Evolutionary conservation across 73 alveolate genomes (phyloP).

Genomic region (Tetrahymena borealis): DNA sequence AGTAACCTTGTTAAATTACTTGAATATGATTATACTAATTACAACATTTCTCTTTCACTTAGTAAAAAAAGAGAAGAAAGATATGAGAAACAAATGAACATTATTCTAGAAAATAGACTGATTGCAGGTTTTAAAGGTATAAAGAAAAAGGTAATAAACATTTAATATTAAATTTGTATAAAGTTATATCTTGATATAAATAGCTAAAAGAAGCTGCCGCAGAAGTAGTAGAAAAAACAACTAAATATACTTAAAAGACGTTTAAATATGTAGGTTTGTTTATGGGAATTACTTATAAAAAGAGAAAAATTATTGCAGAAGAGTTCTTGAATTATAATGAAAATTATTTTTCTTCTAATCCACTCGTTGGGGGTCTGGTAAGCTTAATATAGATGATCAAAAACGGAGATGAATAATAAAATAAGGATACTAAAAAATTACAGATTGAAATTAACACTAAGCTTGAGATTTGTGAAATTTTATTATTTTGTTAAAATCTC

Average conservation of each 20-base stretch:
- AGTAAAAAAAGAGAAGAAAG: neutral
- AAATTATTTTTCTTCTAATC: slow-evolving; percentile 21
- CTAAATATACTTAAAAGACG: neutral
- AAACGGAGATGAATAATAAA: neutral
- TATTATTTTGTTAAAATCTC: slow-evolving; percentile 20
- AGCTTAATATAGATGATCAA: slow-evolving; percentile 3
- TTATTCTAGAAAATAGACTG: neutral
- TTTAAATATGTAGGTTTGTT: slow-evolving; percentile 1
- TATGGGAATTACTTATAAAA: slow-evolving; percentile 2
- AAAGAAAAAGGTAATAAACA: neutral
- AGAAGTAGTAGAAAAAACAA: neutral
- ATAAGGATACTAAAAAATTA: neutral
- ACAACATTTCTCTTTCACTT: neutral
- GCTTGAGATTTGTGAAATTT: slow-evolving; percentile 29
- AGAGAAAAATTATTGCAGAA: slow-evolving; percentile 16
- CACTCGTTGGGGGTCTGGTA: slow-evolving; percentile 7
- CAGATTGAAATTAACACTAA: slow-evolving; percentile 9
- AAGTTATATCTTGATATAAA: neutral
- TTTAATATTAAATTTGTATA: neutral
- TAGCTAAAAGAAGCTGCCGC: neutral
- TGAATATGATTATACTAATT: neutral
- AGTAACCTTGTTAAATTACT: neutral
- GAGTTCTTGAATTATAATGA: slow-evolving; percentile 9
- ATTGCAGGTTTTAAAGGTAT: neutral
- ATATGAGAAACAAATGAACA: neutral